phyloP scores from a whole-genome alignment of 116 monocot species.

The Cymodocea nodosa region DNA sequence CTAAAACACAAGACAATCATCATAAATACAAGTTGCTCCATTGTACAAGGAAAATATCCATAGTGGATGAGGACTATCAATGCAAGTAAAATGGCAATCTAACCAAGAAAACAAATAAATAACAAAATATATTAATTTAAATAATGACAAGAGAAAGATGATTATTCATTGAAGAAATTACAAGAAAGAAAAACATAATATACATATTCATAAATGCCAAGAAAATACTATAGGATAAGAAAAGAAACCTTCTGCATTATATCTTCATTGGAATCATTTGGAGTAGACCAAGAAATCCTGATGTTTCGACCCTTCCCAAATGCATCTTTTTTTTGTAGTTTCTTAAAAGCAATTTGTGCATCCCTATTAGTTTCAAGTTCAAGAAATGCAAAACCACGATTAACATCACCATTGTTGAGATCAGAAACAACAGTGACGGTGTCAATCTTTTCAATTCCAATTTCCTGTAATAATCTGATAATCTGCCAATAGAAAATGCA shows the following conservation, averaged over 20 bases:
- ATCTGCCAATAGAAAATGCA: conserved; percentile 29
- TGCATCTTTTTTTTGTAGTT: conserved; percentile 65
- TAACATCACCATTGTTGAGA: conserved; percentile 28
- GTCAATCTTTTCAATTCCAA: conserved; percentile 65
- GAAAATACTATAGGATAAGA: not conserved
- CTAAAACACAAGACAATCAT: too few species aligned
- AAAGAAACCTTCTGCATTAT: conserved; percentile 62
- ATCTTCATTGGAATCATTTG: conserved; percentile 62
- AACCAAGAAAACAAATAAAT: not conserved
- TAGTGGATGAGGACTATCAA: too few species aligned
- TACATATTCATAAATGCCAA: not conserved
- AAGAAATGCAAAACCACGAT: conserved; percentile 78
- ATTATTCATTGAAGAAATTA: too few species aligned
- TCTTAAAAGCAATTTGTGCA: conserved; percentile 61
- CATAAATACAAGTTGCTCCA: too few species aligned
- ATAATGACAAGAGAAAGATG: too few species aligned
- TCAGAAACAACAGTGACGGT: conserved; percentile 43
- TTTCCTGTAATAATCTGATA: conserved; percentile 33
- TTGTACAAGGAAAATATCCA: too few species aligned
- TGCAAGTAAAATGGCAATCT: too few species aligned
- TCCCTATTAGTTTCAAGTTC: conserved; percentile 81
- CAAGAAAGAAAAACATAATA: not conserved
- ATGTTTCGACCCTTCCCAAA: conserved; percentile 49
- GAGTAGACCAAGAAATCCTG: conserved; percentile 76
- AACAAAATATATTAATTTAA: not conserved